A percentile compares a stretch with the other conserved stretches of the same genome.
Conservation (phyloP, 768 basidiomycete genomes). For the Asterophora lycoperdoides region DNA sequence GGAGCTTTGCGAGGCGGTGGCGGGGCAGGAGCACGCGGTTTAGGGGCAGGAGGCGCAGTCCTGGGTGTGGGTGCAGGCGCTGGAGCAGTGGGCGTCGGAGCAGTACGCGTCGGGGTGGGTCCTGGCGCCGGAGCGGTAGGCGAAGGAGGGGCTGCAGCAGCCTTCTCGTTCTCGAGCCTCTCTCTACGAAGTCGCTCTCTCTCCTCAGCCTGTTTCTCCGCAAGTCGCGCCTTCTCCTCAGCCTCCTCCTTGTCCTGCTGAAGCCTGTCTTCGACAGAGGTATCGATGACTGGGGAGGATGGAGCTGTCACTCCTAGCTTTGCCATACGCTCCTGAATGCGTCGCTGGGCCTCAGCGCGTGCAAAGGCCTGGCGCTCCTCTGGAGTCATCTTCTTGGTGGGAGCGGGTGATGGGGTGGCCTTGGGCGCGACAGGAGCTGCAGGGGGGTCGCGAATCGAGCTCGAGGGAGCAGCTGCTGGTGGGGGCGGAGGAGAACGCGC, state of each 20-base stretch:
- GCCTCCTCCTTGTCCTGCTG: constrained; percentile 87
- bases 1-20: constrained; percentile 26
- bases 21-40: constrained; percentile 37
- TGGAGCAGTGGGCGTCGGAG: constrained; percentile 36
- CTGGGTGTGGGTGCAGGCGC: constrained; percentile 34
- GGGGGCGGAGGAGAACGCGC: constrained; percentile 50
- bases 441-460: constrained; percentile 37
- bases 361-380: constrained; percentile 80
- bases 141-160: constrained; percentile 39
- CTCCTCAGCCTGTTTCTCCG: constrained; percentile 79
- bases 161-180: constrained; percentile 72
- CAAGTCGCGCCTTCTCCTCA: constrained; percentile 73
- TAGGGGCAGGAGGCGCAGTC: constrained; percentile 27
- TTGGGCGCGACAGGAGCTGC: constrained; percentile 45
- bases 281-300: constrained; percentile 55
- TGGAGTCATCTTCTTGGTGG: constrained; percentile 74
- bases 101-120: constrained; percentile 41
- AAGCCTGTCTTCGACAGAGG: constrained; percentile 78
- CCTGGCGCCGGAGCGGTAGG: constrained; percentile 24
- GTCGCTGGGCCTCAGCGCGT: constrained; percentile 73
- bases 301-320: constrained; percentile 70
- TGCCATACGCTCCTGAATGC: constrained; percentile 80
- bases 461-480: constrained; percentile 43
- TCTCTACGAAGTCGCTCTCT: constrained; percentile 69
- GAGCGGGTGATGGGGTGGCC: constrained; percentile 50